Percentiles rank a stretch among this genome's conserved stretches.
Evolutionary conservation across 148 eudicot species (phyloP).

Genomic region (Rhododendron mucronatum): DNA sequence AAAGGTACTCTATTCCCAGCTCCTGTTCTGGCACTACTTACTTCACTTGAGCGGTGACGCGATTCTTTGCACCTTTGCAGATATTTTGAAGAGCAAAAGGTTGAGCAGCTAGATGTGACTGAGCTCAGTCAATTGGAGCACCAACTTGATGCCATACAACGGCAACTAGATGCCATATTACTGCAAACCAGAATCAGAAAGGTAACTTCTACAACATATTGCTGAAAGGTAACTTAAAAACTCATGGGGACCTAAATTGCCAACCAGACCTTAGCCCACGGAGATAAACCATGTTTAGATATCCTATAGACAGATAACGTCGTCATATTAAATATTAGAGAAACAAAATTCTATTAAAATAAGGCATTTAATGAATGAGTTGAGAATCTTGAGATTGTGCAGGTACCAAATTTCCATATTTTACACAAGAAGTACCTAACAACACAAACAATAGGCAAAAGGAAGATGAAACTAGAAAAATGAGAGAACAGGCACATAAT

Average conservation of each 20-base stretch:
- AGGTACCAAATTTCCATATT: neutral
- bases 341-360: neutral
- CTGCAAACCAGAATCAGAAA: neutral
- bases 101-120: neutral
- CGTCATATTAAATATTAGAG: neutral
- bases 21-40: neutral
- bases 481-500: neutral
- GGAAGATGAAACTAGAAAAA: neutral
- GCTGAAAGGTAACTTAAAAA: neutral
- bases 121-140: conserved; percentile 3
- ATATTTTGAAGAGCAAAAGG: neutral
- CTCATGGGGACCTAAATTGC: neutral
- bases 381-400: neutral
- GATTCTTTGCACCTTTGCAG: neutral
- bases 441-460: neutral
- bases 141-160: neutral
- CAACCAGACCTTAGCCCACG: neutral
- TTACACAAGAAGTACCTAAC: neutral
- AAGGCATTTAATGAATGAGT: neutral
- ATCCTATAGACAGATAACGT: neutral
- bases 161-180: neutral
- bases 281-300: neutral
- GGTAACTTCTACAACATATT: neutral
- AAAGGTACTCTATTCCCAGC: neutral
- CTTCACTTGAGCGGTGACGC: neutral